A percentile compares a stretch with the other conserved stretches of the same genome.
phyloP scores from a whole-genome alignment of 2,329 filamentous ascomycete species.

The Gnomoniopsis sp. region DNA sequence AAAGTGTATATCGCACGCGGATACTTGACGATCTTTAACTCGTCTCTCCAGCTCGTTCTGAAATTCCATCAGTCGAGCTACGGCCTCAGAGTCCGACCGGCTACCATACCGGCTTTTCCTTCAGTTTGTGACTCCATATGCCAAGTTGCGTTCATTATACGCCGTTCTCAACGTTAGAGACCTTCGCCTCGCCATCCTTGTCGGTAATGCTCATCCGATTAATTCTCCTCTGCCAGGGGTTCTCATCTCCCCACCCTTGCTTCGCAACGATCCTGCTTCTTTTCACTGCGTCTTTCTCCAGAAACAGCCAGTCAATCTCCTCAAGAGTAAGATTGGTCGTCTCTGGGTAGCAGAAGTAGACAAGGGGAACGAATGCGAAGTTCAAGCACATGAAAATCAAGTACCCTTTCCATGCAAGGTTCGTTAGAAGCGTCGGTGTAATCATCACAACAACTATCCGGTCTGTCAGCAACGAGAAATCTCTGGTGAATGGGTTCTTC shows the following conservation, averaged over 20 bases:
- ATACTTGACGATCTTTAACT: slow-evolving; percentile 41
- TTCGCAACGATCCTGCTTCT: slow-evolving; percentile 13
- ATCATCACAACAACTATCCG: slow-evolving; percentile 41
- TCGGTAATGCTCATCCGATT: slow-evolving; percentile 4
- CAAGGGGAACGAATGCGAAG: slow-evolving; percentile 38
- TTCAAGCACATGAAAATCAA: slow-evolving; percentile 50
- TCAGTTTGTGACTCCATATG: not conserved
- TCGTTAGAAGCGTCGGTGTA: slow-evolving; percentile 45
- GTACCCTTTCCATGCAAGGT: slow-evolving; percentile 47
- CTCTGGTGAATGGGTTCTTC: no score
- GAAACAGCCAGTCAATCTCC: slow-evolving; percentile 49
- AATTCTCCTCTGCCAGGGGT: slow-evolving; percentile 14
- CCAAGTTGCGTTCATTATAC: no score
- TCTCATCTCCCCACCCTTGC: slow-evolving; percentile 15
- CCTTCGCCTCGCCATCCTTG: not conserved
- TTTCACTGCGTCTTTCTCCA: slow-evolving; percentile 17
- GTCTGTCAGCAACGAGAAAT: no score
- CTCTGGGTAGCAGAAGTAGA: slow-evolving; percentile 50
- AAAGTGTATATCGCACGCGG: slow-evolving; percentile 36
- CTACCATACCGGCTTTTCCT: slow-evolving; percentile 59
- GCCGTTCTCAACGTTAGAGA: not conserved
- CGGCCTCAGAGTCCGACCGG: slow-evolving; percentile 75
- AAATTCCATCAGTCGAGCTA: slow-evolving; percentile 53
- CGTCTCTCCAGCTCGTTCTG: slow-evolving; percentile 51
- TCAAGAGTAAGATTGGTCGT: slow-evolving; percentile 47